phyloP scores from a whole-genome alignment of 2,329 filamentous ascomycete genomes.

The Gaeumannomyces tritici region DNA sequence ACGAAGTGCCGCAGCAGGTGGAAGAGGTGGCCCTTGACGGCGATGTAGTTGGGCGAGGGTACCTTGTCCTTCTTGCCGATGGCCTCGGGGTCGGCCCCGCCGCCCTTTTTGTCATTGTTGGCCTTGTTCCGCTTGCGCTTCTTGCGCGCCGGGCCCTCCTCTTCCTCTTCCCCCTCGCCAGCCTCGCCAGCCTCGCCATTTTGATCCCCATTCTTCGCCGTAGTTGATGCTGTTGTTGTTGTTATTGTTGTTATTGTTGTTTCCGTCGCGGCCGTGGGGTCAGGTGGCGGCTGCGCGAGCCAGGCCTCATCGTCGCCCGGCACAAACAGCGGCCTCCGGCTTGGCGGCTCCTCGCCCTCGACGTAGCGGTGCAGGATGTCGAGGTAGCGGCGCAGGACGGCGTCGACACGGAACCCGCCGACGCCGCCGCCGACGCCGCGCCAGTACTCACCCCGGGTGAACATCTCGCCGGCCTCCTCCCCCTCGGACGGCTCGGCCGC shows the following conservation, averaged over 20 bases:
- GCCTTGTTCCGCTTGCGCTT: constrained; percentile 32
- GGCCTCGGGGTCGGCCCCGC: constrained; percentile 12
- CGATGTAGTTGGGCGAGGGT: constrained; percentile 54
- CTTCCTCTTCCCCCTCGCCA: constrained; percentile 19
- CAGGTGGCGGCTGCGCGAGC: constrained; percentile 21
- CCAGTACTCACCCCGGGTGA: constrained; percentile 67
- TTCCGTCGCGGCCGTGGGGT: neutral
- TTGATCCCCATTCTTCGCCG: constrained; percentile 21
- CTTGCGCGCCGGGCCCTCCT: constrained; percentile 40
- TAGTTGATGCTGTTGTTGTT: constrained; percentile 21
- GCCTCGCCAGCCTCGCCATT: constrained; percentile 2
- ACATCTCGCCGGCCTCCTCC: constrained; percentile 44
- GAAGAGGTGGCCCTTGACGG: constrained; percentile 89
- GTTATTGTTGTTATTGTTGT: neutral
- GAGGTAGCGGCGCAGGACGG: constrained; percentile 77
- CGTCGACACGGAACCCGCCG: constrained; percentile 83
- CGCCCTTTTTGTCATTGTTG: neutral
- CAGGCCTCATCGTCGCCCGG: constrained; percentile 44
- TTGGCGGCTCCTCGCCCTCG: constrained; percentile 54
- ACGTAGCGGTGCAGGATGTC: constrained; percentile 81
- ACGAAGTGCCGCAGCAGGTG: constrained; percentile 80
- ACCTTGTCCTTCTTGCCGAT: constrained; percentile 27
- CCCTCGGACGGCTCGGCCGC: constrained; percentile 53
- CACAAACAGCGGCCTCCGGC: constrained; percentile 63
- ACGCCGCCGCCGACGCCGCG: constrained; percentile 61